Conservation (phyloP, 2,329 filamentous ascomycete species). For the Fusarium fracticaudum region DNA sequence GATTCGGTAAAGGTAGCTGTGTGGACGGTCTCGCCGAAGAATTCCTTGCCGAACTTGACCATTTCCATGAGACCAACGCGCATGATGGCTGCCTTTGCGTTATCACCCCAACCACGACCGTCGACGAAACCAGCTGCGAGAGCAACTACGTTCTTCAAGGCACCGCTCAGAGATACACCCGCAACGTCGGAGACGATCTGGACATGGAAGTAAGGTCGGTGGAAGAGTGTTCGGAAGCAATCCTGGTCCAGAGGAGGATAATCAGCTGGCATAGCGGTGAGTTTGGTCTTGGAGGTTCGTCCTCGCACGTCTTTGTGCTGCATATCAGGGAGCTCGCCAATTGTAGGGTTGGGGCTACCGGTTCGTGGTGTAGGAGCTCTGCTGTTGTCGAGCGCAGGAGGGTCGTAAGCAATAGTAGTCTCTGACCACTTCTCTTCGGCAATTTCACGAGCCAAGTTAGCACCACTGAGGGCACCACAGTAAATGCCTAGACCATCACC, state of each 20-base stretch:
- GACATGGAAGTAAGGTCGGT: conserved; percentile 97
- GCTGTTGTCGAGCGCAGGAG: conserved; percentile 83
- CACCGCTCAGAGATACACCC: conserved; percentile 92
- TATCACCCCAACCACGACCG: conserved; percentile 96
- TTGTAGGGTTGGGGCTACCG: conserved; percentile 59
- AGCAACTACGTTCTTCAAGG: conserved; percentile 96
- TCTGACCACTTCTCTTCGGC: conserved; percentile 96
- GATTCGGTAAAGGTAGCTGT: conserved; percentile 95
- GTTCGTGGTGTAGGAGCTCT: conserved; percentile 69
- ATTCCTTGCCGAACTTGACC: conserved; percentile 93
- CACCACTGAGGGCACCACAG: conserved; percentile 92
- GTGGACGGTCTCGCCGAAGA: conserved; percentile 85
- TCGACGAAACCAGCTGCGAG: conserved; percentile 95
- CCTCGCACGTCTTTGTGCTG: conserved; percentile 77
- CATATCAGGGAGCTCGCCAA: conserved; percentile 63
- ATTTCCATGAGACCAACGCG: conserved; percentile 95
- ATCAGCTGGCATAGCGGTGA: conserved; percentile 80
- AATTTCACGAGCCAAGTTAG: conserved; percentile 96
- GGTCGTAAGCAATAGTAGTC: conserved; percentile 96
- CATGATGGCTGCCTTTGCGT: conserved; percentile 99
- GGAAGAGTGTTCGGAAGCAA: conserved; percentile 86
- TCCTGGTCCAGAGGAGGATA: conserved; percentile 89
- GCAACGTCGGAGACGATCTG: conserved; percentile 95
- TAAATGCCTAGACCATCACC: conserved; percentile 92
- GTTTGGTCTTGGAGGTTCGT: conserved; percentile 71